Conservation (phyloP, 192 early-diverging fungal species). For the Rhizophagus sp. region DNA sequence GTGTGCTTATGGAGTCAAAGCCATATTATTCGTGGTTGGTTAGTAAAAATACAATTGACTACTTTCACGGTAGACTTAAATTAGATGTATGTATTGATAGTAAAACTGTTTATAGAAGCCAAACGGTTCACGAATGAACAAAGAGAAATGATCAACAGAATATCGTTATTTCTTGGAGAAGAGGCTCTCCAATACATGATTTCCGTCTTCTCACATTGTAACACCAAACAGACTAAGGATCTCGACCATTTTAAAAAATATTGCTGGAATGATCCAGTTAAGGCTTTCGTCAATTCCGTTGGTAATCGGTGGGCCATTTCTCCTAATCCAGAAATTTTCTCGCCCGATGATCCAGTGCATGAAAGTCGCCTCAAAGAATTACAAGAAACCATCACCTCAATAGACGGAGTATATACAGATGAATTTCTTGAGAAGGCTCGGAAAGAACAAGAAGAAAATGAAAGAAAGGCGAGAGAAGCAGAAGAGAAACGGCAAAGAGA, state of each 20-base stretch:
- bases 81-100: background rate
- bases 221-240: background rate
- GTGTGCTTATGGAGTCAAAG: background rate
- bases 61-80: too few relatives aligned
- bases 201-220: background rate
- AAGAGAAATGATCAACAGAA: background rate
- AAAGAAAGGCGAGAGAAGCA: background rate
- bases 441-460: background rate
- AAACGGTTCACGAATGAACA: background rate
- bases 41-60: background rate
- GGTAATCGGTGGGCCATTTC: slow-evolving; percentile 2
- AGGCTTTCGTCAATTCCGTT: background rate
- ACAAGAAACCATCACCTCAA: background rate
- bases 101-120: background rate
- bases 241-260: background rate
- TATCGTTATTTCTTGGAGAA: background rate
- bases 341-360: background rate
- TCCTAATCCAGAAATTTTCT: background rate
- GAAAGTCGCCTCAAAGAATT: background rate
- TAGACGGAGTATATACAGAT: background rate
- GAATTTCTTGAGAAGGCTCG: background rate
- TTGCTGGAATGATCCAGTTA: background rate
- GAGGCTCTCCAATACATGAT: background rate
- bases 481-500: background rate
- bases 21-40: slow-evolving; percentile 9